phyloP scores from a whole-genome alignment of 345 rosid genomes.

The Microcos paniculata region DNA sequence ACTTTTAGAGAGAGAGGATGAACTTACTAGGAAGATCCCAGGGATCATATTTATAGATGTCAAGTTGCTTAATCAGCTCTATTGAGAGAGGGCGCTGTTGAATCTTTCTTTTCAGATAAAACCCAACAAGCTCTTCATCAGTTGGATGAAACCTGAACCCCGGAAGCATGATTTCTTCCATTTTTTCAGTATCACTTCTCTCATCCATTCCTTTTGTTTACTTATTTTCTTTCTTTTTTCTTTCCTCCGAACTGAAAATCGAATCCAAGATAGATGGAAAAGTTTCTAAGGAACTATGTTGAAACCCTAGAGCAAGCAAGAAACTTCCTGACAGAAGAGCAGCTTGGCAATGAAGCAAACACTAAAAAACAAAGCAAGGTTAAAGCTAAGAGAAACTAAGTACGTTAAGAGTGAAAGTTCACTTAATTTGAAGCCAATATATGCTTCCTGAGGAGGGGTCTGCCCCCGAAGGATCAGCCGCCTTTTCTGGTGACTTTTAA shows the following conservation, averaged over 20 bases:
- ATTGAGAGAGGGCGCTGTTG: slow-evolving; percentile 68
- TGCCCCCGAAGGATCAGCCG: slow-evolving; percentile 94
- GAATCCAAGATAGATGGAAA: slow-evolving; percentile 14
- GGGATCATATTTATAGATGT: slow-evolving; percentile 87
- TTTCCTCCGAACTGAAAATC: background rate
- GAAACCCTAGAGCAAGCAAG: slow-evolving; percentile 20
- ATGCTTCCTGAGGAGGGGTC: slow-evolving; percentile 75
- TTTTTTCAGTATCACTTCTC: slow-evolving; percentile 39
- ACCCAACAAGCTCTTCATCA: slow-evolving; percentile 88
- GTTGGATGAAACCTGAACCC: slow-evolving; percentile 96
- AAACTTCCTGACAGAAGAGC: background rate
- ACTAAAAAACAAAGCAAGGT: slow-evolving; percentile 15
- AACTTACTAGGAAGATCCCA: slow-evolving; percentile 93
- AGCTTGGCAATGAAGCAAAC: slow-evolving; percentile 21
- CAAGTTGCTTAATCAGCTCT: slow-evolving; percentile 81
- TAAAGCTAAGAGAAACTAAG: slow-evolving; percentile 21
- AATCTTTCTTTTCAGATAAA: slow-evolving; percentile 74
- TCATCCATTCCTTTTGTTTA: slow-evolving; percentile 40
- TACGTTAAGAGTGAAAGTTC: slow-evolving; percentile 28
- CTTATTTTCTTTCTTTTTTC: background rate
- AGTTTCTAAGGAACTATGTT: background rate
- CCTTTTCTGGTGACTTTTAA: slow-evolving; percentile 70
- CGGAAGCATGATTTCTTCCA: slow-evolving; percentile 74
- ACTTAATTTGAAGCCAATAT: slow-evolving; percentile 56
- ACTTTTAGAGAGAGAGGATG: too few relatives aligned